Percentiles rank a stretch among this genome's conserved stretches.
Conservation (phyloP, 1,284 basidiomycete genomes). For the Ceratobasidium sp. region DNA sequence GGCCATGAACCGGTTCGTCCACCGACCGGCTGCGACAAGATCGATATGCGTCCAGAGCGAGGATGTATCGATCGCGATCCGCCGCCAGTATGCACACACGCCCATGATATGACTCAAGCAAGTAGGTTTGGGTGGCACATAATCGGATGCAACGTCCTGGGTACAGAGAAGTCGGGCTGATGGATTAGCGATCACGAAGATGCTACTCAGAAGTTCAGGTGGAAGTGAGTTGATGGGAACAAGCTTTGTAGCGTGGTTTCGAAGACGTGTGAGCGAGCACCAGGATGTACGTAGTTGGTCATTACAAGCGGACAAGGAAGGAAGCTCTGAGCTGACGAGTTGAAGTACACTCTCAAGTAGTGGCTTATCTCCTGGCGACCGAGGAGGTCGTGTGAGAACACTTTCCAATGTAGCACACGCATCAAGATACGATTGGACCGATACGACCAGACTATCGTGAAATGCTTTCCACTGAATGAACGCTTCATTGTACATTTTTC, state of each 20-base stretch:
- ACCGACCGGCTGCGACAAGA: background rate
- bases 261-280: conserved; percentile 7
- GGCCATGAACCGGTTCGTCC: background rate
- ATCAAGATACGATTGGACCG: background rate
- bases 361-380: background rate
- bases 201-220: background rate
- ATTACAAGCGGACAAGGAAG: background rate
- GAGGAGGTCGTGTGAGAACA: background rate
- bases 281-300: background rate
- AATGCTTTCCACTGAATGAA: background rate
- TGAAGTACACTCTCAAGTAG: background rate
- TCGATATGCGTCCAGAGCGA: conserved; percentile 18
- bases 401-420: conserved; percentile 9
- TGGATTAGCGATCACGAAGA: background rate
- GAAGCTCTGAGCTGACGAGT: background rate
- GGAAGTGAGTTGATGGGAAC: conserved; percentile 1
- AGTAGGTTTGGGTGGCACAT: background rate
- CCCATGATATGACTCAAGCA: background rate
- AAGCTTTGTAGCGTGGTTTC: conserved; percentile 19
- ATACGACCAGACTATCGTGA: background rate
- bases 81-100: conserved; percentile 15
- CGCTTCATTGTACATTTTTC: background rate
- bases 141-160: background rate
- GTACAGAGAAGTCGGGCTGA: background rate
- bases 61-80: background rate